Percentiles rank a stretch among this genome's conserved stretches.
These are phyloP conservation scores for Crithidia expoeki DNA, from an alignment of 208 protist genomes.

Conservation along the genomic window DNA sequence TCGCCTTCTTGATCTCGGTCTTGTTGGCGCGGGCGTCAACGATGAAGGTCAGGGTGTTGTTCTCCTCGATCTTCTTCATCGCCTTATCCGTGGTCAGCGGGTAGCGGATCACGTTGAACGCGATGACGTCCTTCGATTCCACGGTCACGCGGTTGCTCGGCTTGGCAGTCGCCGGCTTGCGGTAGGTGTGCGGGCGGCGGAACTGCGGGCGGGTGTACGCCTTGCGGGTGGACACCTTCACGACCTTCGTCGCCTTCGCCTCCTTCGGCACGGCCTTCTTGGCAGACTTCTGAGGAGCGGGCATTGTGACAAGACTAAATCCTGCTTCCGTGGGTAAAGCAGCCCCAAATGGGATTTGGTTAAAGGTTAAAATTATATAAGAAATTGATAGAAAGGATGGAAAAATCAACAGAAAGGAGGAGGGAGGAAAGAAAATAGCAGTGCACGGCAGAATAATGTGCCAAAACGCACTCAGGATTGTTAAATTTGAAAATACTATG, in stretches of 20 bases:
- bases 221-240: slow-evolving; percentile 93
- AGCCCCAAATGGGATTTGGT: too few species aligned
- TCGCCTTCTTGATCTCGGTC: slow-evolving; percentile 97
- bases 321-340: too few species aligned
- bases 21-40: slow-evolving; percentile 98
- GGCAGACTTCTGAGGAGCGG: slow-evolving; percentile 47
- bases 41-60: slow-evolving; percentile 99
- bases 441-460: too few species aligned
- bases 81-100: slow-evolving; percentile 98
- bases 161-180: slow-evolving; percentile 81
- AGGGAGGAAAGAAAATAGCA: too few species aligned
- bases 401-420: too few species aligned
- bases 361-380: too few species aligned
- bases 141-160: slow-evolving; percentile 93
- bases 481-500: too few species aligned
- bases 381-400: too few species aligned
- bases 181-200: slow-evolving; percentile 96
- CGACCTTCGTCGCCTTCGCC: slow-evolving; percentile 79
- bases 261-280: slow-evolving; percentile 61
- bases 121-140: slow-evolving; percentile 72
- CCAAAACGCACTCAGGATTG: too few species aligned
- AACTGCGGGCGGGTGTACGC: slow-evolving; percentile 96
- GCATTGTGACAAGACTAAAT: slow-evolving; percentile 43
- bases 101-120: slow-evolving; percentile 96
- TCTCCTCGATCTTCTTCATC: slow-evolving; percentile 99